Base-by-base conservation (phyloP, 2,329 filamentous ascomycete genomes). In the Aureobasidium subglaciale region DNA sequence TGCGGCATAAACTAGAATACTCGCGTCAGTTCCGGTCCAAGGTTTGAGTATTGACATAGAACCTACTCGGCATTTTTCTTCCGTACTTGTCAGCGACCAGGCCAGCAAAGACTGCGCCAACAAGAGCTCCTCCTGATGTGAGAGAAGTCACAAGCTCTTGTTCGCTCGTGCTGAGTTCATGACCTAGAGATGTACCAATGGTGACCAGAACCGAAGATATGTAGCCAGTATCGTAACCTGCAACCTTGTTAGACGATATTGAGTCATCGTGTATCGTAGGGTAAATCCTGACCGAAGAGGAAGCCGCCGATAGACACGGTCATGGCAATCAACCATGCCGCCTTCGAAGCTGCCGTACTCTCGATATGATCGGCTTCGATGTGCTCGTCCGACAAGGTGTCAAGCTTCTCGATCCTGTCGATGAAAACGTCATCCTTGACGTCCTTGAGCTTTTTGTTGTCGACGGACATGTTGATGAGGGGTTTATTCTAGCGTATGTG, bases 81-180 rank as follows among this genome's bases (percentile, higher is more conserved):
- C 73, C 71, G 40, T 66, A 71, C 57, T 66, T 59, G 57, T 75
- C 72, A 5, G 71, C 71, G 0, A 52, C 58, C 4, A 64, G 49
- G 34, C 63, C 63, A 6, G 63, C 63, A 29, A 59, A 56, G 25
- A 73, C 67, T 5, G 73, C 71, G 8, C 74, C 75, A 11, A 77
- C 61, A 42, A 78, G 71, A 2, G 75, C 74, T 34, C 73, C 77
- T 29, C 73, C 77, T 6, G 73, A 77, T 18, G 73, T 77, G 16
- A 80, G 70, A 0, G 77, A 78, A 1, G 78, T 80, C 32, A 80
- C 72, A 25, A 80, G 66, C 59, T 80, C 76, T 59, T 77, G 73
- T 58, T 80, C 75, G 3, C 67, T 70, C 4, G 72, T 69, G 24
- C 60, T 67, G 4, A 77, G 64, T 22, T 53, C 41, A 29, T 71